Evolutionary conservation across 2,329 filamentous ascomycete genomes (phyloP).

Genomic region (Ophidiomyces ophidiicola): DNA sequence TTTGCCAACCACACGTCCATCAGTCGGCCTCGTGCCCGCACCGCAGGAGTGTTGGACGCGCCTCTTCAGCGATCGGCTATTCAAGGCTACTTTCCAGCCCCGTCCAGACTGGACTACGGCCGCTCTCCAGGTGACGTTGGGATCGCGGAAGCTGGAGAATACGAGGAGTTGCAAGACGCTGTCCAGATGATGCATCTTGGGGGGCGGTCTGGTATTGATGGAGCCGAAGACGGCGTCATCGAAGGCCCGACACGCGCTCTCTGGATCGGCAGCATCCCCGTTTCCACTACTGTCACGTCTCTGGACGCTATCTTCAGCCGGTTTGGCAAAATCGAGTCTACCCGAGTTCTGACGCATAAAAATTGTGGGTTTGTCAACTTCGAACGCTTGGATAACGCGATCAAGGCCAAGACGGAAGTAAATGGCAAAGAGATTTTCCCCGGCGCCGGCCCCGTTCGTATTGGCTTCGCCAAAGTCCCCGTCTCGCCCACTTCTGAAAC

Average conservation of each 20-base stretch:
- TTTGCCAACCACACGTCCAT: constrained; percentile 74
- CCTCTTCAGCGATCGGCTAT: constrained; percentile 52
- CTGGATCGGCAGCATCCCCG: constrained; percentile 95
- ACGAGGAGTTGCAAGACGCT: constrained; percentile 66
- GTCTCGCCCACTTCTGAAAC: constrained; percentile 68
- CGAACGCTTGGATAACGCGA: constrained; percentile 77
- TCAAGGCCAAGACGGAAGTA: constrained; percentile 73
- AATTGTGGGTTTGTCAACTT: constrained; percentile 99
- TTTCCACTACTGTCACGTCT: constrained; percentile 90
- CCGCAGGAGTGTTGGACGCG: constrained; percentile 79
- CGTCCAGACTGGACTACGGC: constrained; percentile 61
- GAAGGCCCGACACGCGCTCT: constrained; percentile 86
- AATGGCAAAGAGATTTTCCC: constrained; percentile 99
- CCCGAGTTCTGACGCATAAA: constrained; percentile 90
- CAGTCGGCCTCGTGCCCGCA: constrained; percentile 76
- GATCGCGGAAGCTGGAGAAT: constrained; percentile 62
- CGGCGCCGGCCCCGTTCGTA: constrained; percentile 82
- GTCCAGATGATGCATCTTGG: constrained; percentile 65
- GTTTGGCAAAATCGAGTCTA: constrained; percentile 85
- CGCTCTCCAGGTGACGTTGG: constrained; percentile 65
- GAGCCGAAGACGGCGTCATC: constrained; percentile 63
- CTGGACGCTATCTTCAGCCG: constrained; percentile 87
- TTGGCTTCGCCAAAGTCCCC: constrained; percentile 94
- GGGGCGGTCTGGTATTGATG: constrained; percentile 48
- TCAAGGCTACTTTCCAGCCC: constrained; percentile 64